phyloP scores from a whole-genome alignment of 768 basidiomycete species.

The Suillus ampliporus region DNA sequence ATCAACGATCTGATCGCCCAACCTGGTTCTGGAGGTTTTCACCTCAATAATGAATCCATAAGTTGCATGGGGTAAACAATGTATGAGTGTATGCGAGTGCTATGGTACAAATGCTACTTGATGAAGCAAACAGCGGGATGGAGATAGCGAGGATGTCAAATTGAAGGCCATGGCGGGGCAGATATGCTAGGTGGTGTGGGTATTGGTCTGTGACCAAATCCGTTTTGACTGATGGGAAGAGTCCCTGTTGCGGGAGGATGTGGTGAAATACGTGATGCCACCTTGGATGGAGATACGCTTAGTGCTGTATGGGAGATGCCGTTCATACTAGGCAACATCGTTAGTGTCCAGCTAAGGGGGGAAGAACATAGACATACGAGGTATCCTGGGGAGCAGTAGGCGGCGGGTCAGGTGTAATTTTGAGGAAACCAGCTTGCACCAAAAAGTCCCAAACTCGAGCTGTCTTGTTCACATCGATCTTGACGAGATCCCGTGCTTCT shows the following conservation, averaged over 20 bases:
- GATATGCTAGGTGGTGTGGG: constrained; percentile 29
- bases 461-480: constrained; percentile 93
- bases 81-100: constrained; percentile 29
- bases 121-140: constrained; percentile 10
- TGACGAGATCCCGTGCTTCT: constrained; percentile 89
- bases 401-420: constrained; percentile 61
- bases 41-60: constrained; percentile 19
- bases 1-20: constrained; percentile 44
- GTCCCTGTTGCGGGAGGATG: constrained; percentile 21
- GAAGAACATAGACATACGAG: constrained; percentile 37
- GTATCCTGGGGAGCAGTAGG: constrained; percentile 41
- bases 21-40: constrained; percentile 13
- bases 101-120: constrained; percentile 35
- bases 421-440: constrained; percentile 82
- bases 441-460: constrained; percentile 93
- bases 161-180: constrained; percentile 27
- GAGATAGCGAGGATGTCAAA: constrained; percentile 13
- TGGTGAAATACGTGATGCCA: constrained; percentile 22
- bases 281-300: constrained; percentile 34
- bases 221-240: constrained; percentile 24
- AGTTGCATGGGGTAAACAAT: constrained; percentile 12
- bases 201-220: constrained; percentile 21
- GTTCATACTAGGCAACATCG: constrained; percentile 4
- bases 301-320: constrained; percentile 24
- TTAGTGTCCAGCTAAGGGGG: background rate